Conservation (phyloP, 2,329 filamentous ascomycete species). For the Dothideomycetes sp. region DNA sequence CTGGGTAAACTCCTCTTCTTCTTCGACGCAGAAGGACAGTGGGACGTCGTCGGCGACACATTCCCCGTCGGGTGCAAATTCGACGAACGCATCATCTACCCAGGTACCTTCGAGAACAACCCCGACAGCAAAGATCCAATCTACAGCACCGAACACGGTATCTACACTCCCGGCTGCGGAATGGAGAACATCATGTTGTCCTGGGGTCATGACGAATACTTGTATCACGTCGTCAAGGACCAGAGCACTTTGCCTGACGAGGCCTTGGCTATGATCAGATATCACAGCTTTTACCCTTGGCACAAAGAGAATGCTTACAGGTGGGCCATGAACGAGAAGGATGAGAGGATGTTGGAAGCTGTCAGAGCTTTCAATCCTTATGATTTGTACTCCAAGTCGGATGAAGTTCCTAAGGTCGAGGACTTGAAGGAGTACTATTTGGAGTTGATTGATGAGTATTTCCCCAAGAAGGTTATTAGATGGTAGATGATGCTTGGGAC, state of each 20-base stretch:
- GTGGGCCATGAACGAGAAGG: conserved; percentile 76
- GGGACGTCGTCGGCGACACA: conserved; percentile 86
- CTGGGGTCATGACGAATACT: conserved; percentile 84
- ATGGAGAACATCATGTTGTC: conserved; percentile 81
- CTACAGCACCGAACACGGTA: conserved; percentile 68
- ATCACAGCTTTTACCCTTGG: conserved; percentile 92
- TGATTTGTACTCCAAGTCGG: conserved; percentile 85
- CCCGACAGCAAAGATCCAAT: conserved; percentile 62
- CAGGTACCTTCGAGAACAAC: conserved; percentile 66
- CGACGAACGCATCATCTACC: conserved; percentile 70
- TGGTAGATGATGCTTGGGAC: too few relatives aligned
- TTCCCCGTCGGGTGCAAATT: conserved; percentile 72
- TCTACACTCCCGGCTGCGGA: conserved; percentile 71
- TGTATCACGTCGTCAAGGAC: conserved; percentile 78
- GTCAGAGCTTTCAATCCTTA: conserved; percentile 86
- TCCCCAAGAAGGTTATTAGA: conserved; percentile 57
- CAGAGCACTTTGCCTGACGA: conserved; percentile 71
- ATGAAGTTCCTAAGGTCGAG: conserved; percentile 65
- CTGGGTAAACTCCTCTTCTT: conserved; percentile 73
- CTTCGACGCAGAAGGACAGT: conserved; percentile 76
- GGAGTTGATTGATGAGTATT: conserved; percentile 60
- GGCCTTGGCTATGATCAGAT: conserved; percentile 84
- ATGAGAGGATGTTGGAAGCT: conserved; percentile 68
- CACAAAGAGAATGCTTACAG: conserved; percentile 71
- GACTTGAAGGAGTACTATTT: conserved; percentile 72